phyloP scores from a whole-genome alignment of 2,329 filamentous ascomycete species.

The Clonostachys solani region DNA sequence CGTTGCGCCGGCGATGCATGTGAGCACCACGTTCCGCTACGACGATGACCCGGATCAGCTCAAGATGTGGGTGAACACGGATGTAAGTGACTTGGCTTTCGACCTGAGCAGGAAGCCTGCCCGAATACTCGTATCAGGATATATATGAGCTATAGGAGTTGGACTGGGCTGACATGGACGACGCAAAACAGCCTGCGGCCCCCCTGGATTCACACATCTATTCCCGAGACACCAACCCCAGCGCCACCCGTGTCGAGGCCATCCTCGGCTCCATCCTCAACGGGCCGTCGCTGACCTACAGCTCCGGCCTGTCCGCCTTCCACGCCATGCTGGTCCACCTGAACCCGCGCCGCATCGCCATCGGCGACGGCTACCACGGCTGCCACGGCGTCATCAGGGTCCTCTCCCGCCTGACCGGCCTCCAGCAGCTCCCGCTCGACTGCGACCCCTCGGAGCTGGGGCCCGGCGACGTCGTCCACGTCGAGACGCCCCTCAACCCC shows the following conservation, averaged over 20 bases:
- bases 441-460: conserved; percentile 62
- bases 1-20: conserved; percentile 84
- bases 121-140: too few species aligned
- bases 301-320: conserved; percentile 82
- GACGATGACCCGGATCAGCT: conserved; percentile 64
- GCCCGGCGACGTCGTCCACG: conserved; percentile 78
- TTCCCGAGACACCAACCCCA: conserved; percentile 75
- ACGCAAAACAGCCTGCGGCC: conserved; percentile 33
- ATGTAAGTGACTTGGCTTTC: conserved; percentile 38
- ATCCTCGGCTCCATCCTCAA: conserved; percentile 71
- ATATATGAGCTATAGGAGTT: too few species aligned
- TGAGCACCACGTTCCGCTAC: conserved; percentile 90
- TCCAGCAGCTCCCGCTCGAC: conserved; percentile 68
- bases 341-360: conserved; percentile 78
- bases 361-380: conserved; percentile 86
- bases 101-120: conserved; percentile 5
- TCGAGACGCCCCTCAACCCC: conserved; percentile 94
- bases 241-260: conserved; percentile 79
- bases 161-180: too few species aligned
- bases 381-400: conserved; percentile 81
- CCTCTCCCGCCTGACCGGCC: conserved; percentile 69
- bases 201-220: conserved; percentile 70
- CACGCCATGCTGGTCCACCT: conserved; percentile 82
- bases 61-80: conserved; percentile 39
- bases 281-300: conserved; percentile 70